Percentiles rank a stretch among this genome's conserved stretches.
Evolutionary conservation across 1,139 yeast genomes (phyloP).

Genomic region (Scheffersomyces illinoinensis): DNA sequence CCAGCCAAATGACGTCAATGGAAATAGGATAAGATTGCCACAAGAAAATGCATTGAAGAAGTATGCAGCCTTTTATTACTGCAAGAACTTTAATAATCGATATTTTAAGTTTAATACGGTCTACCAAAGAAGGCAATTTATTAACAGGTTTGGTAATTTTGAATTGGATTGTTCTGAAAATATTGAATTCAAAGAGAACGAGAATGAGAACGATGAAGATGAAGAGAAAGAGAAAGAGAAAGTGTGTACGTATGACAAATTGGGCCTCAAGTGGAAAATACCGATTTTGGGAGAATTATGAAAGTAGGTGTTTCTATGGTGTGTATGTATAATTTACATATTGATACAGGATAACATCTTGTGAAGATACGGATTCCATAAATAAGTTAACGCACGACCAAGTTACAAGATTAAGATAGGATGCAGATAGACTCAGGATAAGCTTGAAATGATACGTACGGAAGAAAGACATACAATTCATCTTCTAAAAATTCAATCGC

Average conservation of each 20-base stretch:
- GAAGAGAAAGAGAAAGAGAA: not conserved
- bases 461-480: too few species aligned
- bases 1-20: not conserved
- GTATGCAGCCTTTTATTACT: slow-evolving; percentile 38
- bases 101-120: slow-evolving; percentile 49
- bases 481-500: too few species aligned
- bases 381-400: too few species aligned
- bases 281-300: slow-evolving; percentile 47
- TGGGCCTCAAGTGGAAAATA: slow-evolving; percentile 55
- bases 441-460: too few species aligned
- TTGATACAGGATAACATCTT: too few species aligned
- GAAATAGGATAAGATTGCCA: not conserved
- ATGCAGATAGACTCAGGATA: too few species aligned
- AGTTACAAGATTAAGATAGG: too few species aligned
- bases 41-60: slow-evolving; percentile 4
- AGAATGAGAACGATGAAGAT: slow-evolving; percentile 7
- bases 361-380: too few species aligned
- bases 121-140: slow-evolving; percentile 48
- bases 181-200: slow-evolving; percentile 19
- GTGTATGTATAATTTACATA: not conserved
- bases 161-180: slow-evolving; percentile 21
- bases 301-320: not conserved
- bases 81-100: slow-evolving; percentile 35
- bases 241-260: slow-evolving; percentile 35
- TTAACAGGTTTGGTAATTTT: slow-evolving; percentile 46